Conservation (phyloP, 176 grass and related monocot genomes). For the Oryza meyeriana region DNA sequence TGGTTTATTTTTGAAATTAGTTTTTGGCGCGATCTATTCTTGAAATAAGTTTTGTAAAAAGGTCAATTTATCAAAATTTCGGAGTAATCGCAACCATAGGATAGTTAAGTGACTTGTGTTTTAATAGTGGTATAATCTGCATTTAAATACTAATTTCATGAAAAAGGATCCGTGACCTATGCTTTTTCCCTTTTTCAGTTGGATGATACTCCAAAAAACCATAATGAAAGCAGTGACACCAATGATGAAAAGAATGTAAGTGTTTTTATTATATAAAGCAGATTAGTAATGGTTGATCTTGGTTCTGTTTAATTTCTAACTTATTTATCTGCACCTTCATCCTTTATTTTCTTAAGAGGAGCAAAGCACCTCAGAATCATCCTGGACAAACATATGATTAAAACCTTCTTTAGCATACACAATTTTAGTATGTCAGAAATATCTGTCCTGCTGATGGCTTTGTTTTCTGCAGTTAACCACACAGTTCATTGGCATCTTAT, state of each 20-base stretch:
- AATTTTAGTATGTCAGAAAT: not conserved
- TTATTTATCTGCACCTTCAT: not conserved
- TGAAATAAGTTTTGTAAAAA: too few species aligned
- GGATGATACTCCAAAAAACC: conserved; percentile 4
- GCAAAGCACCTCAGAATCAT: not conserved
- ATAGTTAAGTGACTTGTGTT: not conserved
- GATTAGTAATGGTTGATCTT: not conserved
- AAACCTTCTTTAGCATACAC: not conserved
- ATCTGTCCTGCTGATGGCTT: not conserved
- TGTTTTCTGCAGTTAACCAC: not conserved
- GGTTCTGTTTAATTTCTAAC: not conserved
- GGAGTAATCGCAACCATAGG: not conserved
- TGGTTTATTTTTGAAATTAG: too few species aligned
- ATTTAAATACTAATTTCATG: not conserved
- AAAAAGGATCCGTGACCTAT: not conserved
- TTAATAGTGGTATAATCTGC: not conserved
- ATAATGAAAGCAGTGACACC: not conserved
- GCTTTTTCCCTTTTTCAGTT: conserved; percentile 10
- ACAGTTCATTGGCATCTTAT: not conserved
- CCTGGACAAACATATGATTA: not conserved
- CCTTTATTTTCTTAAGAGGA: not conserved
- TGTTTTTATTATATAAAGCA: not conserved
- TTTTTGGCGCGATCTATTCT: too few species aligned
- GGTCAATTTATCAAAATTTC: too few species aligned
- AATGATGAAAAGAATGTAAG: conserved; percentile 28